Percentiles rank a stretch among this genome's conserved stretches.
Evolutionary conservation across 352 stramenopile species (phyloP).

Genomic region (Phytophthora kernoviae): DNA sequence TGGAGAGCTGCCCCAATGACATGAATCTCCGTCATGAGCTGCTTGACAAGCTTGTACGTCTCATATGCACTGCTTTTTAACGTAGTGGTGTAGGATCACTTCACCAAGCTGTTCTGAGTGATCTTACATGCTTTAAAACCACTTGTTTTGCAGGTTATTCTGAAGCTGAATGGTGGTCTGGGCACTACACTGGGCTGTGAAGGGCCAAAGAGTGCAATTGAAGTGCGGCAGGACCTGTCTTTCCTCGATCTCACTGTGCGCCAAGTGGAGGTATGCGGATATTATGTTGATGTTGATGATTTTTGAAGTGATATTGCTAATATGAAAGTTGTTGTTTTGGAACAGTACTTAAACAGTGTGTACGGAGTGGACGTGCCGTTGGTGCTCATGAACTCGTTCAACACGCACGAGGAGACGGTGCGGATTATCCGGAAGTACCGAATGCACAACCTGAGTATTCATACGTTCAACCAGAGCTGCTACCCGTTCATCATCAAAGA

Average conservation of each 20-base stretch:
- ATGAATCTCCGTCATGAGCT: conserved; percentile 93
- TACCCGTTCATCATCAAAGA: conserved; percentile 92
- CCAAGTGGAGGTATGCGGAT: conserved; percentile 90
- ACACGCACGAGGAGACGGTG: conserved; percentile 98
- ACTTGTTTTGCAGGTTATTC: conserved; percentile 74
- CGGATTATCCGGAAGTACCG: conserved; percentile 98
- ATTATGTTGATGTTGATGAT: conserved; percentile 1
- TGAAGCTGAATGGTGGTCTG: conserved; percentile 99
- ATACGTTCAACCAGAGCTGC: conserved; percentile 95
- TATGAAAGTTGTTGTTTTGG: neutral
- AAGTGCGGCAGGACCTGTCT: conserved; percentile 92
- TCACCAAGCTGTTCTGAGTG: conserved; percentile 7
- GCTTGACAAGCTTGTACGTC: conserved; percentile 92
- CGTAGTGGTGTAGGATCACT: neutral
- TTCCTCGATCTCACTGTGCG: conserved; percentile 99
- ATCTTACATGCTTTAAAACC: too few relatives aligned
- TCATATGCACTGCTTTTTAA: conserved; percentile 2
- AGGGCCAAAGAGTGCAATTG: conserved; percentile 93
- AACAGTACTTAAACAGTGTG: conserved; percentile 89
- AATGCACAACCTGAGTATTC: conserved; percentile 94
- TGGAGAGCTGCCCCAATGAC: conserved; percentile 91
- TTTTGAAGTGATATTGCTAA: neutral
- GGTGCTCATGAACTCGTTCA: conserved; percentile 99
- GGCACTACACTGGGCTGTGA: conserved; percentile 98
- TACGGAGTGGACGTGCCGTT: conserved; percentile 97